Evolutionary conservation across 805 yeast species (phyloP).

Genomic region (Candida pseudoglaebosa): DNA sequence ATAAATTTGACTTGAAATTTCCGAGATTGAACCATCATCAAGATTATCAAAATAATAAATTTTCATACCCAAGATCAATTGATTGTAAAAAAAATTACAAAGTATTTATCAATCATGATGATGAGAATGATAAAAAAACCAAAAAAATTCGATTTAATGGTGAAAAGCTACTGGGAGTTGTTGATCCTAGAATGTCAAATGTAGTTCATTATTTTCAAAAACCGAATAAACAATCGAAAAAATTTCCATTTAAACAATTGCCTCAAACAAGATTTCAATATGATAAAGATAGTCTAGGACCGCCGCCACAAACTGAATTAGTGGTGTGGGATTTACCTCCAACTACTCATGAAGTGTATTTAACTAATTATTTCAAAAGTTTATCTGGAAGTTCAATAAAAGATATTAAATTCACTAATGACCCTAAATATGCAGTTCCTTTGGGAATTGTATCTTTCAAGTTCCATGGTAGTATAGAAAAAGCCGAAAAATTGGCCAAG

Average conservation of each 20-base stretch:
- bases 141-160: slow-evolving; percentile 41
- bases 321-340: slow-evolving; percentile 65
- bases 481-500: slow-evolving; percentile 37
- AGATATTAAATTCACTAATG: slow-evolving; percentile 56
- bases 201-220: slow-evolving; percentile 28
- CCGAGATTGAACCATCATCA: slow-evolving; percentile 27
- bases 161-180: slow-evolving; percentile 15
- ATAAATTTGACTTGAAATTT: slow-evolving; percentile 27
- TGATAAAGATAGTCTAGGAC: slow-evolving; percentile 72
- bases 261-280: slow-evolving; percentile 44
- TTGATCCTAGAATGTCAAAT: slow-evolving; percentile 41
- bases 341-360: slow-evolving; percentile 43
- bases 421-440: slow-evolving; percentile 75
- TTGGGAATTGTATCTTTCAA: slow-evolving; percentile 65
- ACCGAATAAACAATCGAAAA: slow-evolving; percentile 36
- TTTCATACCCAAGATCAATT: slow-evolving; percentile 9
- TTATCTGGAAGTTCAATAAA: slow-evolving; percentile 56
- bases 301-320: slow-evolving; percentile 66
- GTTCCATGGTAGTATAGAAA: slow-evolving; percentile 53
- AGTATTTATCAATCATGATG: slow-evolving; percentile 49
- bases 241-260: slow-evolving; percentile 39
- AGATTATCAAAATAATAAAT: slow-evolving; percentile 12
- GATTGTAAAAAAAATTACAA: slow-evolving; percentile 31
- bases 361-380: slow-evolving; percentile 49
- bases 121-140: slow-evolving; percentile 25